These are phyloP conservation scores for Plasmodium reichenowi DNA, from an alignment of 169 alveolate genomes.

Conservation along the genomic window DNA sequence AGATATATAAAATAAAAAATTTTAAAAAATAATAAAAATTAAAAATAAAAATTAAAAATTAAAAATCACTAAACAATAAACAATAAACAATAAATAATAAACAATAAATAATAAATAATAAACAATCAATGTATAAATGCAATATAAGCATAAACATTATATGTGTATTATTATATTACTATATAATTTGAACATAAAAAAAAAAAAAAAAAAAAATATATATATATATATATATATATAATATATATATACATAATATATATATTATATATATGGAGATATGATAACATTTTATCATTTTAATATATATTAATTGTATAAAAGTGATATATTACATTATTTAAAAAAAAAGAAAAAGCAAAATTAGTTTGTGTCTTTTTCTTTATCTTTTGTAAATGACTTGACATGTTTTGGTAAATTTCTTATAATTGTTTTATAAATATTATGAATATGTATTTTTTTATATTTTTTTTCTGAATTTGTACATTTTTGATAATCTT, in stretches of 20 bases:
- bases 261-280: too few relatives aligned
- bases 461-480: neutral
- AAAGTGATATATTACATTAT: neutral
- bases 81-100: too few relatives aligned
- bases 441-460: constrained; percentile 35
- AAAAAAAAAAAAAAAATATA: neutral
- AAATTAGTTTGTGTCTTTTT: neutral
- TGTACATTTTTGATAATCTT: neutral
- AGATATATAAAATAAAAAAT: too few relatives aligned
- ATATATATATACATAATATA: too few relatives aligned
- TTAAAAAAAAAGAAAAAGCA: neutral
- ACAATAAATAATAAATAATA: too few relatives aligned
- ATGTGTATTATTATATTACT: too few relatives aligned
- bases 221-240: neutral
- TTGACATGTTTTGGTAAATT: constrained; percentile 38
- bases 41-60: too few relatives aligned
- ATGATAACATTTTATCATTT: neutral
- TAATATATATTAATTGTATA: neutral
- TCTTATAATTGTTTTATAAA: constrained; percentile 52
- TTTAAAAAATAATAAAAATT: too few relatives aligned
- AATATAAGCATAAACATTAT: too few relatives aligned
- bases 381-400: constrained; percentile 10
- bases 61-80: too few relatives aligned
- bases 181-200: neutral
- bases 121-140: too few relatives aligned